These are phyloP conservation scores for Nicotiana otophora DNA, from an alignment of 257 asterid genomes.

Conservation along the genomic window DNA sequence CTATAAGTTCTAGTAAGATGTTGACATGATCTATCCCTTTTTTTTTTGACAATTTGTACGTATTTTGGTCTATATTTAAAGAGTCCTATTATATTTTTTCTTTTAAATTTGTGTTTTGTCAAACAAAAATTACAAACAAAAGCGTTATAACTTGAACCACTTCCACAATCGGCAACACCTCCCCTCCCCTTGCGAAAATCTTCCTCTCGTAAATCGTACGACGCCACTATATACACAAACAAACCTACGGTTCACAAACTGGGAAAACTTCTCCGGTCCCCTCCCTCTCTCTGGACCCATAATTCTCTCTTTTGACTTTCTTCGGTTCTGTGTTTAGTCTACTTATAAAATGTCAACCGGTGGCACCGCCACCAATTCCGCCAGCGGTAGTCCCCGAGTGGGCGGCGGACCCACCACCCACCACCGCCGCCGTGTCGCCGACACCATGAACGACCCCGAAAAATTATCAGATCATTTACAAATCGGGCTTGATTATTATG, in stretches of 20 bases:
- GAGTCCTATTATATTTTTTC: too few relatives aligned
- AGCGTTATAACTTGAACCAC: too few relatives aligned
- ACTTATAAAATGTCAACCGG: conserved; percentile 43
- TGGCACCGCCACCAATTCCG: conserved; percentile 32
- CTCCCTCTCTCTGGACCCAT: conserved; percentile 2
- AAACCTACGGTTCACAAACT: not conserved
- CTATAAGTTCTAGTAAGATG: too few relatives aligned
- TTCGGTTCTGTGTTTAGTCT: not conserved
- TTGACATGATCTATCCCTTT: too few relatives aligned
- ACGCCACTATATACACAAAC: not conserved
- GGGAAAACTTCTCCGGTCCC: not conserved
- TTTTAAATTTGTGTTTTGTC: too few relatives aligned
- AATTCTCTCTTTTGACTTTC: not conserved
- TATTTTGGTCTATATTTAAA: too few relatives aligned
- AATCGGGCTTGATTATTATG: not conserved
- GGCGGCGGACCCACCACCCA: conserved; percentile 28
- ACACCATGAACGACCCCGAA: conserved; percentile 29
- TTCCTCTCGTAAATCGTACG: too few relatives aligned
- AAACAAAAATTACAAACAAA: too few relatives aligned
- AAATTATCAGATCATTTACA: conserved; percentile 27
- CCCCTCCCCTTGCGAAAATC: too few relatives aligned
- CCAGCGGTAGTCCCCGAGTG: conserved; percentile 16
- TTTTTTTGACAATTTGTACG: too few relatives aligned
- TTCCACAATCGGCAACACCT: too few relatives aligned
- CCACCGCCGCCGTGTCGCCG: conserved; percentile 71